Evolutionary conservation across 2,329 filamentous ascomycete species (phyloP).

Genomic region (Talaromyces amestolkiae): DNA sequence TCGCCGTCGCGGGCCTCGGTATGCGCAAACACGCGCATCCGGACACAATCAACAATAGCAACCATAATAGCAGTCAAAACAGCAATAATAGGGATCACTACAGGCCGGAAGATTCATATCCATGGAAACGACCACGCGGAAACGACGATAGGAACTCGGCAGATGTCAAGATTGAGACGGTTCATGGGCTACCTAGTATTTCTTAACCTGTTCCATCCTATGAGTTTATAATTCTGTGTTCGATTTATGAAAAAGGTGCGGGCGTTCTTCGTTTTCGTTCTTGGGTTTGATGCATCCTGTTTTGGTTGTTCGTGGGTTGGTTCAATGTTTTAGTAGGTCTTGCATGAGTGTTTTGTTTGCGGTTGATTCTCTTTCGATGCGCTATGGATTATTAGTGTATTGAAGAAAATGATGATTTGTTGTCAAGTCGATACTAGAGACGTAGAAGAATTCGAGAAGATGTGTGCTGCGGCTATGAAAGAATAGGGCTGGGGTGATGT

Average conservation of each 20-base stretch:
- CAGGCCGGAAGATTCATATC: background rate
- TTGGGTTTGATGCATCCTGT: background rate
- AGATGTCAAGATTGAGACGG: background rate
- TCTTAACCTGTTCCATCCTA: background rate
- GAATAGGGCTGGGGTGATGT: no score
- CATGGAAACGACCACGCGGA: slow-evolving; percentile 6
- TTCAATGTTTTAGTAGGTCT: background rate
- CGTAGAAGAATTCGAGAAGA: no score
- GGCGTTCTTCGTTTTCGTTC: background rate
- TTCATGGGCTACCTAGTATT: background rate
- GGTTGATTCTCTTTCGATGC: background rate
- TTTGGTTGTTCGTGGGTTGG: background rate
- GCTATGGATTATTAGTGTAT: background rate
- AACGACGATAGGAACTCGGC: slow-evolving; percentile 1
- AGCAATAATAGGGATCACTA: background rate
- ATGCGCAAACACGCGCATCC: slow-evolving; percentile 36
- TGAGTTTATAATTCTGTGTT: background rate
- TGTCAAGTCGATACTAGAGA: background rate
- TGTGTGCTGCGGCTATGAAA: no score
- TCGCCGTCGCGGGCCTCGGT: slow-evolving; percentile 43
- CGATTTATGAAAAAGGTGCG: background rate
- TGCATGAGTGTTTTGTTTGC: background rate
- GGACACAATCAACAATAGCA: background rate
- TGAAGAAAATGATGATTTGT: background rate
- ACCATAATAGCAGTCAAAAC: background rate